Conservation (phyloP, 768 basidiomycete species). For the Boletus subparvulus region DNA sequence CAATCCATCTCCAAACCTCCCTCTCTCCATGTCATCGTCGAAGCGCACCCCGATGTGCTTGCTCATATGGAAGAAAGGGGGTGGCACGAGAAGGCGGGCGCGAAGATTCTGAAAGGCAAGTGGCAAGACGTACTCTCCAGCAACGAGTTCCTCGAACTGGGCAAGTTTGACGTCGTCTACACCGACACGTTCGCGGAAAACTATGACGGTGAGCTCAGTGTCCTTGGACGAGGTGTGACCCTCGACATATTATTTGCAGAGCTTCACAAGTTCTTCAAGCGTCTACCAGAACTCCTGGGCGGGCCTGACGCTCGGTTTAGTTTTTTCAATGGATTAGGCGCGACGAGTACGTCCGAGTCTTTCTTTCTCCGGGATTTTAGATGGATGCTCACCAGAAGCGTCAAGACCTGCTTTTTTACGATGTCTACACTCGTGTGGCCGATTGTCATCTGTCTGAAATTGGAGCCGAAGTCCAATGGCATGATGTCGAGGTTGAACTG, state of each 20-base stretch:
- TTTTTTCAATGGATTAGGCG: conserved; percentile 97
- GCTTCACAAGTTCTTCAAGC: conserved; percentile 78
- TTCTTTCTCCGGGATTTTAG: not conserved
- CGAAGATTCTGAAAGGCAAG: conserved; percentile 81
- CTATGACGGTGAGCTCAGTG: conserved; percentile 53
- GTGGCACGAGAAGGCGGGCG: conserved; percentile 76
- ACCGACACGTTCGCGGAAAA: conserved; percentile 93
- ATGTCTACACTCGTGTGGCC: conserved; percentile 83
- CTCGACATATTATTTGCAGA: conserved; percentile 35
- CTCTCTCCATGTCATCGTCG: conserved; percentile 81
- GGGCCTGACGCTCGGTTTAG: conserved; percentile 79
- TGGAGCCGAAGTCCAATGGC: conserved; percentile 80
- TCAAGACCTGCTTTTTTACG: conserved; percentile 85
- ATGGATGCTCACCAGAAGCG: not conserved
- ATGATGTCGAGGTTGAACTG: conserved; percentile 68
- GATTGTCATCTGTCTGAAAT: conserved; percentile 84
- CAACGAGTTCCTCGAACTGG: conserved; percentile 56
- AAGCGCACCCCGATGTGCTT: conserved; percentile 93
- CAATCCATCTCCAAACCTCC: conserved; percentile 63
- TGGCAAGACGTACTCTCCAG: conserved; percentile 87
- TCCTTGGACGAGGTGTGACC: not conserved
- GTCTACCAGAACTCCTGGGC: conserved; percentile 71
- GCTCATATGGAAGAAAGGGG: conserved; percentile 69
- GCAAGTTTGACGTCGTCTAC: conserved; percentile 86
- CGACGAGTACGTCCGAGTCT: conserved; percentile 65